A percentile compares a stretch with the other conserved stretches of the same genome.
Conservation (phyloP, 2,329 filamentous ascomycete species). For the Pleomassaria siparia region DNA sequence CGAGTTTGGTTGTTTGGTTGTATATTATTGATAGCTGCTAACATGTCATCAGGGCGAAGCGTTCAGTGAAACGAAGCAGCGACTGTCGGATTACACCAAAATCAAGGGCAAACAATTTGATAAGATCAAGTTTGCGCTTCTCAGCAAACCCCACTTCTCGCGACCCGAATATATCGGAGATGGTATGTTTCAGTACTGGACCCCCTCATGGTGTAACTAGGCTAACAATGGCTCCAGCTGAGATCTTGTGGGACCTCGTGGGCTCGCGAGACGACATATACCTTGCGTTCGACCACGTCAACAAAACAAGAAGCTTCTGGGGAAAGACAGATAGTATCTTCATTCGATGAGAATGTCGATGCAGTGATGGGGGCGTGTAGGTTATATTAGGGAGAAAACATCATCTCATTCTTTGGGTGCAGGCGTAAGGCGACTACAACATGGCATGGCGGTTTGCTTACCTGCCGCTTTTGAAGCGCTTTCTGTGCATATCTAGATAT, state of each 20-base stretch:
- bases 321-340: constrained; percentile 64
- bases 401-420: neutral
- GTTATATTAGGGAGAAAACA: neutral
- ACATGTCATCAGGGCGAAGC: constrained; percentile 65
- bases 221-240: constrained; percentile 39
- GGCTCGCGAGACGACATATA: constrained; percentile 41
- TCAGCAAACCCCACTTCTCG: constrained; percentile 66
- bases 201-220: constrained; percentile 4
- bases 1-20: neutral
- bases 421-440: constrained; percentile 4
- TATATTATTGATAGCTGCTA: constrained; percentile 12
- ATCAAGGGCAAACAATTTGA: constrained; percentile 98
- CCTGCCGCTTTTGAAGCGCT: neutral
- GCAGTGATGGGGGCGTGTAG: neutral
- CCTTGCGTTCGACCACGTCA: constrained; percentile 62
- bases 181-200: constrained; percentile 62
- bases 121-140: constrained; percentile 93
- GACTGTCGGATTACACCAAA: constrained; percentile 87
- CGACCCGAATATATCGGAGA: constrained; percentile 83
- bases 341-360: constrained; percentile 49
- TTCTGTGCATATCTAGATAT: constrained; percentile 10
- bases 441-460: constrained; percentile 4
- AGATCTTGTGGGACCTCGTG: constrained; percentile 49
- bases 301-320: constrained; percentile 62
- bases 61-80: constrained; percentile 90